Conservation (phyloP, 139 green algal genomes). For the Volvox africanus region DNA sequence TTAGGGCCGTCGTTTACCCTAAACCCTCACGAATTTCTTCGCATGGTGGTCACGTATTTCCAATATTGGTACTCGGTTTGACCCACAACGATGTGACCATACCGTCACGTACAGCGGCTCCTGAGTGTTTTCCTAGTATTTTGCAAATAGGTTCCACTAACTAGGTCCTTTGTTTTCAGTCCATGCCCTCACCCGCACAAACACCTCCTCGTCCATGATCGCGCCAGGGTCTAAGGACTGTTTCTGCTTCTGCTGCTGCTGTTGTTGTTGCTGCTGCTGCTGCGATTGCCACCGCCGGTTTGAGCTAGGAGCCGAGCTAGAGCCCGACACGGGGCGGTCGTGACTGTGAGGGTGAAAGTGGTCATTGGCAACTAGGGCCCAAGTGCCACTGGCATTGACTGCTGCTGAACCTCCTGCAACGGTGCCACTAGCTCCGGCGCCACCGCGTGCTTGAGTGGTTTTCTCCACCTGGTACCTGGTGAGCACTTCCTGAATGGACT, state of each 20-base stretch:
- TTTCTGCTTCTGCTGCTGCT: neutral
- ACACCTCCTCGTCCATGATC: constrained; percentile 11
- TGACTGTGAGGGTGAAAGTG: neutral
- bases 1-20: too few relatives aligned
- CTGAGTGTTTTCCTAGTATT: too few relatives aligned
- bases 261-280: neutral
- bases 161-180: too few relatives aligned
- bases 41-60: too few relatives aligned
- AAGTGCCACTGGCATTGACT: too few relatives aligned
- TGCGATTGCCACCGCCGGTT: neutral
- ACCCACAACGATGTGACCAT: too few relatives aligned
- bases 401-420: neutral
- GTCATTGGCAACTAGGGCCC: neutral
- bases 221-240: neutral
- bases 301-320: neutral
- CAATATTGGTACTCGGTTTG: too few relatives aligned
- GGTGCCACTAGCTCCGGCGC: too few relatives aligned
- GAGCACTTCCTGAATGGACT: constrained; percentile 48
- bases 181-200: neutral
- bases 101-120: too few relatives aligned
- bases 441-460: neutral
- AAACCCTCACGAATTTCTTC: too few relatives aligned
- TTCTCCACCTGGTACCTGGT: constrained; percentile 23
- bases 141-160: too few relatives aligned
- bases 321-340: neutral